Conservation (phyloP, 1,284 basidiomycete species). For the Tylopilus sp. region DNA sequence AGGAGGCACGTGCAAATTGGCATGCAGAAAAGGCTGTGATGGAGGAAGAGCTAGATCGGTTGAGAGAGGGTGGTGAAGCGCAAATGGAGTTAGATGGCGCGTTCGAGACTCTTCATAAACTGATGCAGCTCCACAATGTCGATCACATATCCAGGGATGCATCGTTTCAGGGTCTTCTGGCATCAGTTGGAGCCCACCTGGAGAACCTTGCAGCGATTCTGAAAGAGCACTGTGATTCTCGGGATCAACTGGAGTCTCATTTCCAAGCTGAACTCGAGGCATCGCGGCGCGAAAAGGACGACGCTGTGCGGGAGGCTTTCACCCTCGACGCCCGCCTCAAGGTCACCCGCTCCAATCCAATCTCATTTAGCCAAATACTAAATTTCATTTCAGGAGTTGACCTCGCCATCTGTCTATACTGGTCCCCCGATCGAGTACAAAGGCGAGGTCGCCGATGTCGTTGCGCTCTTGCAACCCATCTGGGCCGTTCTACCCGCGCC, state of each 20-base stretch:
- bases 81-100: constrained; percentile 52
- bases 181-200: constrained; percentile 55
- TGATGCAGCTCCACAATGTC: constrained; percentile 57
- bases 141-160: constrained; percentile 50
- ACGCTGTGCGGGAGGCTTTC: constrained; percentile 47
- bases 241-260: constrained; percentile 51
- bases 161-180: constrained; percentile 51
- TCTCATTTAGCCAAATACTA: constrained; percentile 5
- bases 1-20: constrained; percentile 56
- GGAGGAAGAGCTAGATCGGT: constrained; percentile 50
- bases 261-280: constrained; percentile 59
- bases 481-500: constrained; percentile 81
- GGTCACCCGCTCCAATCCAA: constrained; percentile 34
- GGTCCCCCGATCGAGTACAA: constrained; percentile 43
- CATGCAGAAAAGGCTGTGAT: constrained; percentile 51
- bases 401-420: constrained; percentile 22
- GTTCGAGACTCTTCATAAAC: constrained; percentile 43
- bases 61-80: constrained; percentile 32
- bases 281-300: constrained; percentile 54
- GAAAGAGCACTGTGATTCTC: constrained; percentile 47
- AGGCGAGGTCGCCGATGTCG: constrained; percentile 57
- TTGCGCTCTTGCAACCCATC: constrained; percentile 65
- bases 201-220: constrained; percentile 51
- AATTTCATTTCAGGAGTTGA: constrained; percentile 20
- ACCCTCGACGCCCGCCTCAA: constrained; percentile 45